Evolutionary conservation across 192 early-diverging fungal species (phyloP).

Genomic region (Coemansia sp.): DNA sequence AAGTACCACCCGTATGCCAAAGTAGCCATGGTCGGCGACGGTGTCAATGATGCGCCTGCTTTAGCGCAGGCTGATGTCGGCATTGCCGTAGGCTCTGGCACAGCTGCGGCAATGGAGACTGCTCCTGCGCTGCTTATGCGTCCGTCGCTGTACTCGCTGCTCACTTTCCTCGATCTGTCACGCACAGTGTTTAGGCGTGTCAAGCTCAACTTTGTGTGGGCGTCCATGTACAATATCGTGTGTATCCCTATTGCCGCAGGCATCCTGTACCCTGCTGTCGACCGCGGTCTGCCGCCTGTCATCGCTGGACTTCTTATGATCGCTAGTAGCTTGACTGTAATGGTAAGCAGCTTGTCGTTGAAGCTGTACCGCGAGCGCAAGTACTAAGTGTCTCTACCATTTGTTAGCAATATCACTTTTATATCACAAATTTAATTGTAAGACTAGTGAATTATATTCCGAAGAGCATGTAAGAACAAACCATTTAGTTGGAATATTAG

Average conservation of each 20-base stretch:
- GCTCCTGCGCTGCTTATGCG: constrained; percentile 84
- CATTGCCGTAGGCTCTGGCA: constrained; percentile 87
- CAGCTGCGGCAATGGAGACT: constrained; percentile 89
- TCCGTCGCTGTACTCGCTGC: constrained; percentile 74
- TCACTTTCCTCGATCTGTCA: constrained; percentile 79
- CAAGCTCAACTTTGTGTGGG: constrained; percentile 87
- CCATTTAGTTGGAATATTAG: no score
- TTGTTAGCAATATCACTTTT: neutral
- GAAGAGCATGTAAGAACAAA: no score
- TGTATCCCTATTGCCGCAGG: constrained; percentile 94
- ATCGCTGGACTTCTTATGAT: constrained; percentile 94
- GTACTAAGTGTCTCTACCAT: constrained; percentile 3
- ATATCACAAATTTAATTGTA: neutral
- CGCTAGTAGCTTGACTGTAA: constrained; percentile 80
- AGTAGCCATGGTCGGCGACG: constrained; percentile 95
- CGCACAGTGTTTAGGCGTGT: constrained; percentile 77
- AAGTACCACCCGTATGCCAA: constrained; percentile 40
- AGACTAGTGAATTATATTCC: neutral
- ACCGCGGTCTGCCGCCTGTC: constrained; percentile 68
- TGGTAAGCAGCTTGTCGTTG: constrained; percentile 75
- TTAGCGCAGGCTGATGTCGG: constrained; percentile 89
- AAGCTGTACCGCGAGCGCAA: constrained; percentile 59
- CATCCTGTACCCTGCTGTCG: constrained; percentile 67
- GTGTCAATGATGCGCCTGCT: constrained; percentile 94
- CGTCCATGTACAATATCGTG: constrained; percentile 83